A percentile compares a stretch with the other conserved stretches of the same genome.
Conservation (phyloP, 2,329 filamentous ascomycete species). For the Alternaria ventricosa region DNA sequence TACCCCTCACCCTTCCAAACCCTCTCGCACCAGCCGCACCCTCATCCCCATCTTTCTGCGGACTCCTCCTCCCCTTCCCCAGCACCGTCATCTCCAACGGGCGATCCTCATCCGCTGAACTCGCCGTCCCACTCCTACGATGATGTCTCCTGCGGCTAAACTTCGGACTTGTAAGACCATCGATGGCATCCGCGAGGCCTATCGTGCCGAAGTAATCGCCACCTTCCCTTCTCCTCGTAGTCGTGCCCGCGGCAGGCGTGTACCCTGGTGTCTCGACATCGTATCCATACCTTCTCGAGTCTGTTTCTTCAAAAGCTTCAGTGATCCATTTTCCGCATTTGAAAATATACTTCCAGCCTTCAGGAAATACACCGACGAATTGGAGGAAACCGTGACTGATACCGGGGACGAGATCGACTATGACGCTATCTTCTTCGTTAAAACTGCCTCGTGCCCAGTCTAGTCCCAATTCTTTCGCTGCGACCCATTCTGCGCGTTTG, state of each 20-base stretch:
- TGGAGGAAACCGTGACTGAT: constrained; percentile 94
- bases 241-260: constrained; percentile 9
- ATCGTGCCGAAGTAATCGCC: constrained; percentile 75
- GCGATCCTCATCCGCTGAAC: constrained; percentile 76
- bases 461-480: constrained; percentile 63
- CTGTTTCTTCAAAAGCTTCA: constrained; percentile 67
- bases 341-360: constrained; percentile 87
- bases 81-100: constrained; percentile 77
- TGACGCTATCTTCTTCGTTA: constrained; percentile 75
- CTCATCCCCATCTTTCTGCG: constrained; percentile 13
- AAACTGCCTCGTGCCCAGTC: constrained; percentile 63
- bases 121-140: constrained; percentile 58
- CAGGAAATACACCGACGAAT: constrained; percentile 85
- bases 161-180: constrained; percentile 51
- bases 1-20: constrained; percentile 25
- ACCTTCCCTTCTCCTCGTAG: constrained; percentile 47
- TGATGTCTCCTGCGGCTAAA: constrained; percentile 51
- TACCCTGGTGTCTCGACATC: constrained; percentile 20
- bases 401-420: constrained; percentile 84
- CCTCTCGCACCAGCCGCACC: background rate
- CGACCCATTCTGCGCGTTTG: constrained; percentile 65
- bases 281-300: constrained; percentile 31
- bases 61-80: constrained; percentile 30
- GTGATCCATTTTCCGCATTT: constrained; percentile 82
- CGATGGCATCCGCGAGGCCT: constrained; percentile 83